Conservation (phyloP, 257 asterid genomes). For the Salvia splendens region DNA sequence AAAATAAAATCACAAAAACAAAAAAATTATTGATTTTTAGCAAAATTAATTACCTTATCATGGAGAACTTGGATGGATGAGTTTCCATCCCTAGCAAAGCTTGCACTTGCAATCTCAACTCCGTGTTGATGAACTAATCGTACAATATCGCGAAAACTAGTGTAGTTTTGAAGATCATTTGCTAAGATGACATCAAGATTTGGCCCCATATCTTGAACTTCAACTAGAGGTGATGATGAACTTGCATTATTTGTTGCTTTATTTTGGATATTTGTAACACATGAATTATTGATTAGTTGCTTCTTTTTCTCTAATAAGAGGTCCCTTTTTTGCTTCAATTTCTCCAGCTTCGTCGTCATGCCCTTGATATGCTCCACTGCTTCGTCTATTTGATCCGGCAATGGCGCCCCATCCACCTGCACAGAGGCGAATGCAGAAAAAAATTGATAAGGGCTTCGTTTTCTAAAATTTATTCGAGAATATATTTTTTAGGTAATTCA, state of each 20-base stretch:
- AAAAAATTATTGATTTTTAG: neutral
- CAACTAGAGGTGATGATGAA: conserved; percentile 28
- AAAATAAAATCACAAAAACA: neutral
- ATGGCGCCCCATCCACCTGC: conserved; percentile 34
- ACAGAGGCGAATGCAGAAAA: too few relatives aligned
- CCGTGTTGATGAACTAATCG: conserved; percentile 36
- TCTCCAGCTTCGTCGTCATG: conserved; percentile 39
- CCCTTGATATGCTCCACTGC: conserved; percentile 40
- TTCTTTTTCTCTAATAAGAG: conserved; percentile 19
- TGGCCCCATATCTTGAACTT: conserved; percentile 55
- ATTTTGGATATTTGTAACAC: conserved; percentile 18
- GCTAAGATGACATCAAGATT: conserved; percentile 36
- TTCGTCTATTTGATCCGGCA: conserved; percentile 56
- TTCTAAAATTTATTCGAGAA: too few relatives aligned
- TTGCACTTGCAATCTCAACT: conserved; percentile 44
- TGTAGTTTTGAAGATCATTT: conserved; percentile 30
- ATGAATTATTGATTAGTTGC: conserved; percentile 12
- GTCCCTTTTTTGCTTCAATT: conserved; percentile 38
- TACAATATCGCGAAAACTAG: conserved; percentile 41
- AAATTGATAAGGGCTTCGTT: too few relatives aligned
- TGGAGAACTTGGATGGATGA: conserved; percentile 43
- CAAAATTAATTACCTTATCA: conserved; percentile 38
- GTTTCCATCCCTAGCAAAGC: conserved; percentile 42
- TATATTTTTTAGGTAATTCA: too few relatives aligned
- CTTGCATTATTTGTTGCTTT: conserved; percentile 3